Percentiles rank a stretch among this genome's conserved stretches.
Conservation (phyloP, 2,329 filamentous ascomycete species). For the Aspergillus clavatus region DNA sequence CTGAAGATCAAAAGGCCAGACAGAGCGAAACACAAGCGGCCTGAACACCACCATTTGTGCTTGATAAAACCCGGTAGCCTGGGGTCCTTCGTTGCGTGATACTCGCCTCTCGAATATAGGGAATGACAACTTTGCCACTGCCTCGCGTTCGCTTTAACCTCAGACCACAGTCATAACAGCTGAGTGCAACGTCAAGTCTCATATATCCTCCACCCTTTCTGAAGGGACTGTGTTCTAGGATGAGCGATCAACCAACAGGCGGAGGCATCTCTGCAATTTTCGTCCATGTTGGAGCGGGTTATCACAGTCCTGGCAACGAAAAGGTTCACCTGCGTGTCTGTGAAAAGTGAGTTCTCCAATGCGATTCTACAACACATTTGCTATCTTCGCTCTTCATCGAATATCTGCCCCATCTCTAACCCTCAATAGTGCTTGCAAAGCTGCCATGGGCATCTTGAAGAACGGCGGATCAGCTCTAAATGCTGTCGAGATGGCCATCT, state of each 20-base stretch:
- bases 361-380: constrained; percentile 1
- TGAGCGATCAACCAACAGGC: constrained; percentile 35
- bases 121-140: background rate
- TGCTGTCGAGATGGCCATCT: constrained; percentile 84
- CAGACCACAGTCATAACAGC: background rate
- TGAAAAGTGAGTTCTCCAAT: constrained; percentile 63
- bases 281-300: constrained; percentile 92
- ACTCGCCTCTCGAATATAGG: background rate
- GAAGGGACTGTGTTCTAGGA: constrained; percentile 13
- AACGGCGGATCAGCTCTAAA: constrained; percentile 76
- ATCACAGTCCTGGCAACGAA: constrained; percentile 85
- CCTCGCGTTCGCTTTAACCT: background rate
- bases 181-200: background rate
- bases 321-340: constrained; percentile 78
- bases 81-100: background rate
- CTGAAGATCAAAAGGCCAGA: background rate
- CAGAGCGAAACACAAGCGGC: background rate
- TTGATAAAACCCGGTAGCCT: no score
- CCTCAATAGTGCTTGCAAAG: constrained; percentile 64
- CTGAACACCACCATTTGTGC: no score
- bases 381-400: background rate
- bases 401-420: constrained; percentile 4
- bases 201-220: background rate
- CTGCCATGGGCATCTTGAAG: constrained; percentile 76
- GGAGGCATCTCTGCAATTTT: constrained; percentile 70